Conservation (phyloP, 768 basidiomycete genomes). For the Grammothele lineata region DNA sequence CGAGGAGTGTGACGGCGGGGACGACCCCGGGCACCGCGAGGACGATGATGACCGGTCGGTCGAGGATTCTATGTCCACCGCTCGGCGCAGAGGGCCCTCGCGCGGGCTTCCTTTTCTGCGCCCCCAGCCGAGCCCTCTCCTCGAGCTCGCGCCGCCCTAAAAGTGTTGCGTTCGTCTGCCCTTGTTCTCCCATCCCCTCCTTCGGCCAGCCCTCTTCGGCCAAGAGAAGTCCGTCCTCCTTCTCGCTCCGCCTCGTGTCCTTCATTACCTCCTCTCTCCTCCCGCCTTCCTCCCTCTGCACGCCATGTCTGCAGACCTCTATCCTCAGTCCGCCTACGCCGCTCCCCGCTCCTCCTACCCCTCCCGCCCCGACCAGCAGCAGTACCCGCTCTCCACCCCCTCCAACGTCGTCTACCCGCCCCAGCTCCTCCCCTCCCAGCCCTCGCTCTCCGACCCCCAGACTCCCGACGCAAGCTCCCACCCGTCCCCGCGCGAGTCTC, state of each 20-base stretch:
- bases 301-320: slow-evolving; percentile 41
- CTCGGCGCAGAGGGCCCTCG: not conserved
- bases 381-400: slow-evolving; percentile 20
- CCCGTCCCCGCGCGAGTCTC: slow-evolving; percentile 19
- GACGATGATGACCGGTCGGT: slow-evolving; percentile 15
- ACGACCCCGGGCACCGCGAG: slow-evolving; percentile 12
- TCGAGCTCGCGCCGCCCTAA: slow-evolving; percentile 13
- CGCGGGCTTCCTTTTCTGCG: slow-evolving; percentile 14
- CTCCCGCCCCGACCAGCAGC: slow-evolving; percentile 27
- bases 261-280: slow-evolving; percentile 11
- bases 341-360: slow-evolving; percentile 36
- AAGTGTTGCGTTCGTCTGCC: slow-evolving; percentile 15
- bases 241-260: slow-evolving; percentile 16
- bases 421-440: slow-evolving; percentile 21
- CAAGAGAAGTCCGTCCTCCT: slow-evolving; percentile 14
- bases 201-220: slow-evolving; percentile 14
- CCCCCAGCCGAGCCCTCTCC: slow-evolving; percentile 8
- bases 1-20: slow-evolving; percentile 9
- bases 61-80: slow-evolving; percentile 18
- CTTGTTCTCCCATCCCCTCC: slow-evolving; percentile 9
- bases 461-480: slow-evolving; percentile 17
- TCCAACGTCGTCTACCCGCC: slow-evolving; percentile 24
- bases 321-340: slow-evolving; percentile 35
- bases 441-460: slow-evolving; percentile 15
- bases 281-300: slow-evolving; percentile 9